Evolutionary conservation across 2,329 filamentous ascomycete genomes (phyloP), one percentile per base, ranked within the genome.

Genomic region (Monilinia laxa): DNA sequence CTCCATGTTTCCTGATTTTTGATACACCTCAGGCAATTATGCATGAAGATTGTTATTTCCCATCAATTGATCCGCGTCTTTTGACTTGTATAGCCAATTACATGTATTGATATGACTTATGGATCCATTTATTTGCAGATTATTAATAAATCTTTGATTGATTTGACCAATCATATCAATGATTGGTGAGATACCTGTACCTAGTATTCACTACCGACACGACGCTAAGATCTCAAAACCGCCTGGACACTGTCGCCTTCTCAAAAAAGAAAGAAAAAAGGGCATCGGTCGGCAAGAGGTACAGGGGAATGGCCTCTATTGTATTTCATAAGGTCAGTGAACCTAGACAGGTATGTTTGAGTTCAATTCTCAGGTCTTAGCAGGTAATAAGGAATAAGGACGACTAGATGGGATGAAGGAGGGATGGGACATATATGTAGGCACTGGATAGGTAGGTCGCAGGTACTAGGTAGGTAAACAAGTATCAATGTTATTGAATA

Each of bases 1-100:
- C 38, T 64, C 38, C 52, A 51, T 35, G 40, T 58, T 57, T 4
- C n/a, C 18, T 35, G 7, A 23, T 18, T 42, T 49, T 55, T 14
- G 28, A 25, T 18, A 47, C 3, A 40, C 42, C 23, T 64, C 20
- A 64, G 62, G 62, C 62, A 58, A 38, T 38, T 10, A 58, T 64
- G 52, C 62, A 64, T 49, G 20, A 35, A 35, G 31, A 35, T 9
- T 35, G 31, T 35, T 35, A 35, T 35, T 6, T 35, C 38, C 38
- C 38, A 40, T 40, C 11, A 4, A 40, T 40, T 40, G 38, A 40
- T 14, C 38, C 12, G 10, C 38, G 20, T 7, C 20, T 5, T 47
- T 47, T 18, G 16, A 12, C 3, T 47, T 6, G 18, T 47, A 14
- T 14, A 47, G 16, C 42, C 42, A 47, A 47, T 47, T 18, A 47